A percentile compares a stretch with the other conserved stretches of the same genome.
phyloP scores from a whole-genome alignment of 2,329 filamentous ascomycete species.

The Fusarium sp. region DNA sequence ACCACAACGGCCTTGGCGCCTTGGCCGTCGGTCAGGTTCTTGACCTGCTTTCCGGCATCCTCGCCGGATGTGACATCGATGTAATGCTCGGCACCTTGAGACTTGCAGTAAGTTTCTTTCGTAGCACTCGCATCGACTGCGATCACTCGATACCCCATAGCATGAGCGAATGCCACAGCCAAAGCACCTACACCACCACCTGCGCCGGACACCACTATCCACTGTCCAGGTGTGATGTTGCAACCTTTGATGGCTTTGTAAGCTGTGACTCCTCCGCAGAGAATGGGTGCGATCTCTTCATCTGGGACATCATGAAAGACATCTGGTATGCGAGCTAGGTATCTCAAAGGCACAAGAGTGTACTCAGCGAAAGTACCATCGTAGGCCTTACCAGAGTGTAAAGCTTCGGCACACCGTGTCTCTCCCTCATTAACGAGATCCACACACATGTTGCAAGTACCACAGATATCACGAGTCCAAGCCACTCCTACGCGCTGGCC shows the following conservation, averaged over 20 bases:
- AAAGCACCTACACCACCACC: slow-evolving; percentile 57
- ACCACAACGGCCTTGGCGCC: slow-evolving; percentile 50
- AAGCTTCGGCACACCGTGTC: slow-evolving; percentile 51
- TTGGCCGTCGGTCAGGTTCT: slow-evolving; percentile 27
- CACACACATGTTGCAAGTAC: slow-evolving; percentile 52
- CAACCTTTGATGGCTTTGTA: slow-evolving; percentile 56
- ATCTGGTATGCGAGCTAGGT: slow-evolving; percentile 47
- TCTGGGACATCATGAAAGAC: slow-evolving; percentile 48
- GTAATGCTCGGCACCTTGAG: slow-evolving; percentile 54
- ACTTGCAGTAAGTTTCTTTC: slow-evolving; percentile 50
- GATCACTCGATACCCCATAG: slow-evolving; percentile 58
- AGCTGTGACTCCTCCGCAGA: slow-evolving; percentile 59
- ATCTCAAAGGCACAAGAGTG: slow-evolving; percentile 52
- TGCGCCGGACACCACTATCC: slow-evolving; percentile 54
- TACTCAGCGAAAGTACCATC: slow-evolving; percentile 58
- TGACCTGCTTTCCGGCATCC: slow-evolving; percentile 26
- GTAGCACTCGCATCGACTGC: slow-evolving; percentile 53
- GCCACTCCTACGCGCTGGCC: slow-evolving; percentile 56
- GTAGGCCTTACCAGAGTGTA: slow-evolving; percentile 50
- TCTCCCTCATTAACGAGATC: slow-evolving; percentile 50
- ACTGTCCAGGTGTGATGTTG: slow-evolving; percentile 51
- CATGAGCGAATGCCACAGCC: slow-evolving; percentile 55
- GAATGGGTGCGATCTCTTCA: slow-evolving; percentile 55
- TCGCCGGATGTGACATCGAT: slow-evolving; percentile 49
- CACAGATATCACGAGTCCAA: slow-evolving; percentile 55